Percentiles rank a stretch among this genome's conserved stretches.
phyloP scores from a whole-genome alignment of 2,329 filamentous ascomycete genomes.

The Lachnum nothofagi region DNA sequence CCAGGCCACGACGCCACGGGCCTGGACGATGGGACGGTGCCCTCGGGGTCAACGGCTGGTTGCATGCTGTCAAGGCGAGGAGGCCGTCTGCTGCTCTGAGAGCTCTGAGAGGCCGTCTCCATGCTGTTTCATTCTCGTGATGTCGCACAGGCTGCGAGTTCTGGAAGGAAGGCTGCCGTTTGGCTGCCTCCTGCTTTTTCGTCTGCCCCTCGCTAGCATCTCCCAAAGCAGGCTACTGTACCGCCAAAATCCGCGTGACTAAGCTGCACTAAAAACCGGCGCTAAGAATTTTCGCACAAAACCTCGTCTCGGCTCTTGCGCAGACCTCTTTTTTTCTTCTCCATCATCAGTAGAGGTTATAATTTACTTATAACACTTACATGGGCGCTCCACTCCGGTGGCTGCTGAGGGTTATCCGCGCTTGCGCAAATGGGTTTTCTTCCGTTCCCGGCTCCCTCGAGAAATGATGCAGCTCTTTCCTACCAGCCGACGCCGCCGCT shows the following conservation, averaged over 20 bases:
- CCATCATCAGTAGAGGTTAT: constrained; percentile 36
- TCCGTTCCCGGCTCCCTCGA: constrained; percentile 42
- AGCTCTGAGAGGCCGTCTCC: background rate
- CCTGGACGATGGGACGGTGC: background rate
- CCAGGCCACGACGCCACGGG: background rate
- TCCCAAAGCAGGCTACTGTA: background rate
- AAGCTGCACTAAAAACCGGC: background rate
- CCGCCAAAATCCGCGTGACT: background rate
- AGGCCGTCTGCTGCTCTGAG: too few relatives aligned
- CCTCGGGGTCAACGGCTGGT: background rate
- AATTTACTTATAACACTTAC: constrained; percentile 34
- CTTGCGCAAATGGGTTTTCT: constrained; percentile 32
- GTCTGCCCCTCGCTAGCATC: background rate
- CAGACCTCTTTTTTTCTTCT: constrained; percentile 14
- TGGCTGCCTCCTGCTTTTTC: background rate
- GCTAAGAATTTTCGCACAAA: constrained; percentile 16
- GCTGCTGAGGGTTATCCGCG: constrained; percentile 38
- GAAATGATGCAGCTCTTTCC: constrained; percentile 38
- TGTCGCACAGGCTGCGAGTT: background rate
- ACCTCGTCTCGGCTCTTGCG: background rate
- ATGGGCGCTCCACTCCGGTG: constrained; percentile 37
- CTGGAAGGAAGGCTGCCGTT: too few relatives aligned
- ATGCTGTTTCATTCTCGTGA: background rate
- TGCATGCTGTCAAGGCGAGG: background rate
- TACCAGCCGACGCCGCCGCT: constrained; percentile 37